A percentile compares a stretch with the other conserved stretches of the same genome.
These are phyloP conservation scores for Aspergillus luchuensis DNA, from an alignment of 2,329 filamentous ascomycete genomes.

Conservation along the genomic window DNA sequence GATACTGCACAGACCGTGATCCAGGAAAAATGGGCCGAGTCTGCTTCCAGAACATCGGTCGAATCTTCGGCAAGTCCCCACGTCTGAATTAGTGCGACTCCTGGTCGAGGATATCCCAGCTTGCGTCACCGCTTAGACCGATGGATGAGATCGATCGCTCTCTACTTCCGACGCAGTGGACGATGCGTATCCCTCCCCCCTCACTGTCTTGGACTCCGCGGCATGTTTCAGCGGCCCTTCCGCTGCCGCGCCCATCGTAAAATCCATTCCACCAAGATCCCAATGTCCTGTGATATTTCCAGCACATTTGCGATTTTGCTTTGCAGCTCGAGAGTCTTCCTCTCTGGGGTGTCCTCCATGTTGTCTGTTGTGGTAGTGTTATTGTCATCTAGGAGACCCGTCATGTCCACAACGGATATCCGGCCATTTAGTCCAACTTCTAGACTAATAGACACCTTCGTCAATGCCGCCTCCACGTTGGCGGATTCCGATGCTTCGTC, in stretches of 20 bases:
- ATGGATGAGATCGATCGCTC: constrained; percentile 2
- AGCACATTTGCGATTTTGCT: constrained; percentile 42
- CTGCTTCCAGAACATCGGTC: constrained; percentile 6
- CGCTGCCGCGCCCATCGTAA: constrained; percentile 39
- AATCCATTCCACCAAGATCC: constrained; percentile 48
- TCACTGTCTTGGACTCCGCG: not conserved
- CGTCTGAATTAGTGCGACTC: not conserved
- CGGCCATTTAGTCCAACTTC: constrained; percentile 45
- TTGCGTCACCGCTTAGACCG: constrained; percentile 5
- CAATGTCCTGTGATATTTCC: constrained; percentile 48
- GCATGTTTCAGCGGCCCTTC: constrained; percentile 19
- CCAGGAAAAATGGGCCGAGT: not conserved
- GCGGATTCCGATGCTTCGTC: constrained; percentile 9
- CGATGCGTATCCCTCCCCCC: not conserved
- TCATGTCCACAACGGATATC: constrained; percentile 42
- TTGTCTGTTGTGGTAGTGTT: constrained; percentile 14
- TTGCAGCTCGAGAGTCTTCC: constrained; percentile 29
- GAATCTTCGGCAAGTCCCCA: constrained; percentile 4
- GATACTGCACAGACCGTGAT: not conserved
- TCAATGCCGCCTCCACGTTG: constrained; percentile 15
- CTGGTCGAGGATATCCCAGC: not conserved
- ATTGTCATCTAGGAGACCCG: constrained; percentile 35
- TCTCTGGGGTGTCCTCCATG: constrained; percentile 21
- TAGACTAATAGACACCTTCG: constrained; percentile 38
- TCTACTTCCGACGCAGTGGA: constrained; percentile 16